phyloP scores from a whole-genome alignment of 495 filamentous ascomycete genomes.

The Xylaria acuta region DNA sequence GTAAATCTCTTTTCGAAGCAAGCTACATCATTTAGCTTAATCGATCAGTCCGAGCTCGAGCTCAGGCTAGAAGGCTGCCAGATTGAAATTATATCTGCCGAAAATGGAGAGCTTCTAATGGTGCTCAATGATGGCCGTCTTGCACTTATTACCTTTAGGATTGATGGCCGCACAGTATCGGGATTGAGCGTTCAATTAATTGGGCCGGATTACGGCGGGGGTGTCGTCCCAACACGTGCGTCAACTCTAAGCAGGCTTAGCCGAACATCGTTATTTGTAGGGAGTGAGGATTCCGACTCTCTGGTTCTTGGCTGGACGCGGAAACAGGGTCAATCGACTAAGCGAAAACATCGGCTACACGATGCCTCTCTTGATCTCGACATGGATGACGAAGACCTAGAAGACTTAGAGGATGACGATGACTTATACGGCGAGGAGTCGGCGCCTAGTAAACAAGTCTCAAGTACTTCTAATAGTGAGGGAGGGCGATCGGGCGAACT shows the following conservation, averaged over 20 bases:
- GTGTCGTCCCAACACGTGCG: conserved; percentile 65
- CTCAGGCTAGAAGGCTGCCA: conserved; percentile 83
- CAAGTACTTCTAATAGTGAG: conserved; percentile 31
- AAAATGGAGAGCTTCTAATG: conserved; percentile 83
- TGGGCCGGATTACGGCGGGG: conserved; percentile 62
- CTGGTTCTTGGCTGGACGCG: conserved; percentile 79
- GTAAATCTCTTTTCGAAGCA: conserved; percentile 88
- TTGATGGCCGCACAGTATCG: conserved; percentile 93
- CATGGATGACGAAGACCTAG: conserved; percentile 65
- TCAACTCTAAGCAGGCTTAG: conserved; percentile 73
- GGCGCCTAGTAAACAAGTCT: conserved; percentile 32
- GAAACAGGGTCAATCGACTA: conserved; percentile 58
- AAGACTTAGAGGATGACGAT: conserved; percentile 61
- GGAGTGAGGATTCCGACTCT: conserved; percentile 85
- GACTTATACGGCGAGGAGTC: conserved; percentile 76
- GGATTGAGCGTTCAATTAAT: conserved; percentile 75
- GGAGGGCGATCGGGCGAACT: conserved; percentile 64
- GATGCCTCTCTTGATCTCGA: conserved; percentile 45
- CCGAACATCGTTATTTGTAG: conserved; percentile 78
- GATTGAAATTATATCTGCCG: conserved; percentile 74
- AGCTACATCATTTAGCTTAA: conserved; percentile 77
- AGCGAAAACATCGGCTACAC: conserved; percentile 51
- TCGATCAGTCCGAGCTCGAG: conserved; percentile 81
- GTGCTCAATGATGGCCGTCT: conserved; percentile 78
- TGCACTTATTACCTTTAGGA: conserved; percentile 77